phyloP scores from a whole-genome alignment of 257 asterid species.

The Avicennia marina region DNA sequence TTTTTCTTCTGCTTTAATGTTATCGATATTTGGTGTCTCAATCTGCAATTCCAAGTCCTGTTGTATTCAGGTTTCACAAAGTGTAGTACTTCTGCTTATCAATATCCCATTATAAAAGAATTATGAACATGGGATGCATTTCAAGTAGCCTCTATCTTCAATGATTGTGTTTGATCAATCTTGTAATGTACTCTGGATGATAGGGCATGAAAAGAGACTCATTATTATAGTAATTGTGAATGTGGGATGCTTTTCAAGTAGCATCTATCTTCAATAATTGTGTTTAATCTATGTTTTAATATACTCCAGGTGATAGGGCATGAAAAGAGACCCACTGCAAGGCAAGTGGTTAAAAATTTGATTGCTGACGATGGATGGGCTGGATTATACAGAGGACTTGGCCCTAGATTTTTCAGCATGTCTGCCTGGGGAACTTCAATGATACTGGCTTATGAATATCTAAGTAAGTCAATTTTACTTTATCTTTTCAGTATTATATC shows the following conservation, averaged over 20 bases:
- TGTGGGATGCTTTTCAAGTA: not conserved
- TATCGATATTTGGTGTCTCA: not conserved
- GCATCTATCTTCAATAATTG: not conserved
- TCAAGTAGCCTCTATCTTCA: not conserved
- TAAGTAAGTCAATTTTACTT: conserved; percentile 41
- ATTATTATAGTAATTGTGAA: conserved; percentile 8
- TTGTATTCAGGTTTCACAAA: not conserved
- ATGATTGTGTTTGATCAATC: not conserved
- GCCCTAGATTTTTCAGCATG: conserved; percentile 80
- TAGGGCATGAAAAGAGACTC: conserved; percentile 61
- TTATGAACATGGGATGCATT: not conserved
- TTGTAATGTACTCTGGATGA: conserved; percentile 43
- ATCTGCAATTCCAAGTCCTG: too few relatives aligned
- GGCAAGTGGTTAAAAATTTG: conserved; percentile 57
- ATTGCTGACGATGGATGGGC: conserved; percentile 73
- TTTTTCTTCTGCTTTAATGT: not conserved
- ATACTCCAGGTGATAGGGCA: conserved; percentile 59
- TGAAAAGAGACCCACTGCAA: conserved; percentile 52
- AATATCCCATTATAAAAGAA: too few relatives aligned
- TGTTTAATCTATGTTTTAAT: conserved; percentile 11
- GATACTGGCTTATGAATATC: conserved; percentile 77
- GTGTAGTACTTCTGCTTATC: not conserved
- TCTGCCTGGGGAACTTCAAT: conserved; percentile 91
- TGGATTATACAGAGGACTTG: conserved; percentile 71
- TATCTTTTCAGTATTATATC: too few relatives aligned